Evolutionary conservation across 2,329 filamentous ascomycete species (phyloP).

Genomic region (Bipolaris bicolor): DNA sequence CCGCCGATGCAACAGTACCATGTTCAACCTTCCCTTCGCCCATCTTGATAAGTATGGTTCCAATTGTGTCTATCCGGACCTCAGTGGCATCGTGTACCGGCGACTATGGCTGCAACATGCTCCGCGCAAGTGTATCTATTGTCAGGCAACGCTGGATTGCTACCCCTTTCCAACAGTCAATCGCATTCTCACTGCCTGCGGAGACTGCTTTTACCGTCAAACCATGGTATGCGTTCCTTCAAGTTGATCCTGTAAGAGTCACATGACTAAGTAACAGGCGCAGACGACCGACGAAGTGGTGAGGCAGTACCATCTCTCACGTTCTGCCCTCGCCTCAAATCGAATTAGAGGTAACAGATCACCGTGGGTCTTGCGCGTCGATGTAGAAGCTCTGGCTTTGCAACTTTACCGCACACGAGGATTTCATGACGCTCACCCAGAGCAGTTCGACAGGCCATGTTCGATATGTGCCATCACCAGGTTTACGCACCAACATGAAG

Average conservation of each 20-base stretch:
- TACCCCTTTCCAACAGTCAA: conserved; percentile 33
- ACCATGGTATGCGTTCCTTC: conserved; percentile 25
- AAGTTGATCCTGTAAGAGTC: background rate
- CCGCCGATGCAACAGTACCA: conserved; percentile 27
- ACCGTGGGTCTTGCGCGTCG: conserved; percentile 36
- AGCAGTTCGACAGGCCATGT: conserved; percentile 33
- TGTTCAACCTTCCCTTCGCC: conserved; percentile 40
- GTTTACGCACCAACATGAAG: conserved; percentile 1
- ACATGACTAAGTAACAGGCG: conserved; percentile 1
- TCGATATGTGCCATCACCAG: conserved; percentile 31
- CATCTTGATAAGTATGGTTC: conserved; percentile 28
- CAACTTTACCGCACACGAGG: conserved; percentile 38
- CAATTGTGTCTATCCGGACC: conserved; percentile 31
- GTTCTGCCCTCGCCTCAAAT: conserved; percentile 18
- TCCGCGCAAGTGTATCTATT: conserved; percentile 38
- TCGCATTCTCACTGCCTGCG: conserved; percentile 29
- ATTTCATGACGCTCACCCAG: conserved; percentile 33
- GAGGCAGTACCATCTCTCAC: conserved; percentile 37
- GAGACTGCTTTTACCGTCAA: conserved; percentile 41
- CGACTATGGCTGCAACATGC: conserved; percentile 42
- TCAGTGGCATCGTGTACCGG: conserved; percentile 38
- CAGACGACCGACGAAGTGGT: conserved; percentile 38
- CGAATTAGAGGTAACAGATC: conserved; percentile 25
- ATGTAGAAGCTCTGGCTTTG: conserved; percentile 40
- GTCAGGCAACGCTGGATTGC: conserved; percentile 26